Evolutionary conservation across 345 rosid genomes (phyloP).

Genomic region (Linum usitatissimum): DNA sequence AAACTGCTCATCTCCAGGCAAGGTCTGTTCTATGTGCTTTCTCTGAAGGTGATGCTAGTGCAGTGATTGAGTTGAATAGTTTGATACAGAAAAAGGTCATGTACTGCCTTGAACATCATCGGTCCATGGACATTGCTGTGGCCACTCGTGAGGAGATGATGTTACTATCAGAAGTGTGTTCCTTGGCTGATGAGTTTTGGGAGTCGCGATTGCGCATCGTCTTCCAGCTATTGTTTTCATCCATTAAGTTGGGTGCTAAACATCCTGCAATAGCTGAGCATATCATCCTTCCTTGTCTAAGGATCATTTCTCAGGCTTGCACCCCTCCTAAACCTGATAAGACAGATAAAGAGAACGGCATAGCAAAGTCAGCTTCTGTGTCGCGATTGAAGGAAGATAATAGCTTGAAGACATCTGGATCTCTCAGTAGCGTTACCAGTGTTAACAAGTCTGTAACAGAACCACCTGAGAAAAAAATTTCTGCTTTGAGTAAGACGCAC

Average conservation of each 20-base stretch:
- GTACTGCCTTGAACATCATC: slow-evolving; percentile 99
- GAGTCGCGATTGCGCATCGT: slow-evolving; percentile 91
- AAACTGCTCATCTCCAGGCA: slow-evolving; percentile 80
- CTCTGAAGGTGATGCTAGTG: slow-evolving; percentile 81
- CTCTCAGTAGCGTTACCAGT: slow-evolving; percentile 25
- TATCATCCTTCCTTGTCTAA: slow-evolving; percentile 91
- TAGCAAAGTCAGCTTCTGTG: slow-evolving; percentile 39
- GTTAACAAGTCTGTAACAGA: slow-evolving; percentile 40
- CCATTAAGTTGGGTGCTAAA: slow-evolving; percentile 92
- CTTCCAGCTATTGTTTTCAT: slow-evolving; percentile 84
- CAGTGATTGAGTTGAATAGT: slow-evolving; percentile 73
- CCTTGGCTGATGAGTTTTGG: slow-evolving; percentile 94
- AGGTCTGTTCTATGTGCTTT: slow-evolving; percentile 89
- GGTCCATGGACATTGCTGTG: slow-evolving; percentile 90
- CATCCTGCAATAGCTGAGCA: slow-evolving; percentile 99
- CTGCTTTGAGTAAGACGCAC: slow-evolving; percentile 49
- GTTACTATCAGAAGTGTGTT: slow-evolving; percentile 93
- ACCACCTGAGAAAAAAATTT: slow-evolving; percentile 47
- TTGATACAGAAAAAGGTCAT: slow-evolving; percentile 87
- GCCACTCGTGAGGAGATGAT: slow-evolving; percentile 89
- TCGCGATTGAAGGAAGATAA: slow-evolving; percentile 57
- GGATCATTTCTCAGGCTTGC: slow-evolving; percentile 87
- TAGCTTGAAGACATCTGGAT: slow-evolving; percentile 29
- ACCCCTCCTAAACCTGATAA: slow-evolving; percentile 96
- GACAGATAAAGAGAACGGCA: slow-evolving; percentile 60